A percentile compares a stretch with the other conserved stretches of the same genome.
phyloP scores from a whole-genome alignment of 2,329 filamentous ascomycete genomes.

The Cladophialophora exuberans region DNA sequence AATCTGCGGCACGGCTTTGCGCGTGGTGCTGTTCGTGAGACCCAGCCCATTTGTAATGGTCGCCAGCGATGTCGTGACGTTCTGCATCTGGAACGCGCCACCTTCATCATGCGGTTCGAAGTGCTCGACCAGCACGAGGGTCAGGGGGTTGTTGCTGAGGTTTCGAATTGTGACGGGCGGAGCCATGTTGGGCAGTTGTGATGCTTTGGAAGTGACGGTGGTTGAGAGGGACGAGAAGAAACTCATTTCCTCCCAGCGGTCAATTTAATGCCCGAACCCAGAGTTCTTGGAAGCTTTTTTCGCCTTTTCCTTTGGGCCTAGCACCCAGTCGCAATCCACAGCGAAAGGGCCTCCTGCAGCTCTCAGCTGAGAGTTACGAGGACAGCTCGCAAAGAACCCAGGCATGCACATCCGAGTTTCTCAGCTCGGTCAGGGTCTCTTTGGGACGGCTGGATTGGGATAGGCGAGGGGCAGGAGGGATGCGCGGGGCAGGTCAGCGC shows the following conservation, averaged over 20 bases:
- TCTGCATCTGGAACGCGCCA: slow-evolving; percentile 35
- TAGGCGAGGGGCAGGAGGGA: background rate
- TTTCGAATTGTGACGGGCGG: slow-evolving; percentile 75
- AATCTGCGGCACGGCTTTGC: slow-evolving; percentile 48
- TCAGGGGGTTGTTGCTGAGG: slow-evolving; percentile 72
- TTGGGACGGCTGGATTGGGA: background rate
- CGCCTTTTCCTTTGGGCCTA: too few species aligned
- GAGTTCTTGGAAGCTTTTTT: too few species aligned
- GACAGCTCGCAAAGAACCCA: background rate
- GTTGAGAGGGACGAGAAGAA: background rate
- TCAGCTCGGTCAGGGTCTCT: slow-evolving; percentile 4
- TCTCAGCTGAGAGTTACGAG: too few species aligned
- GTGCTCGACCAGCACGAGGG: slow-evolving; percentile 73
- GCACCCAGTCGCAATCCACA: background rate
- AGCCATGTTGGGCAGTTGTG: slow-evolving; percentile 39
- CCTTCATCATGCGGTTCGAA: slow-evolving; percentile 58
- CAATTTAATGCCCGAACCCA: background rate
- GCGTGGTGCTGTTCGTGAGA: slow-evolving; percentile 47
- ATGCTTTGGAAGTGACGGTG: slow-evolving; percentile 1
- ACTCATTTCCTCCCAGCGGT: background rate
- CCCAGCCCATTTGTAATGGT: slow-evolving; percentile 54
- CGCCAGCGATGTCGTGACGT: slow-evolving; percentile 39
- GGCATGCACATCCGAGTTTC: background rate
- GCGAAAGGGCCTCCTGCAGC: too few species aligned
- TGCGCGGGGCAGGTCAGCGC: slow-evolving; percentile 5